Evolutionary conservation across 768 basidiomycete species (phyloP).

Genomic region (Kwoniella pini): DNA sequence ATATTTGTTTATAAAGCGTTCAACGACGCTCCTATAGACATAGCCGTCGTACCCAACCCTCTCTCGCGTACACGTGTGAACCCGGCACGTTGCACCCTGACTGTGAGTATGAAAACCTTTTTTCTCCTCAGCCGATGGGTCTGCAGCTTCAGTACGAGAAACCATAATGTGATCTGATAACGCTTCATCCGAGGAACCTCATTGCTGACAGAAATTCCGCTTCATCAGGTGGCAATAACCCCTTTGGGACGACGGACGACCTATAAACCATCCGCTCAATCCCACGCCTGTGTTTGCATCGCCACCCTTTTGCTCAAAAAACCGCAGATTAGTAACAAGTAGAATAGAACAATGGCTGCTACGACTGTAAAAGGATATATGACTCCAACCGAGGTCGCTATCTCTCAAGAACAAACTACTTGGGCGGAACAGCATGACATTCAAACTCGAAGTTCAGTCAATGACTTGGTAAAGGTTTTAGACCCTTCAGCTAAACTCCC

Average conservation of each 20-base stretch:
- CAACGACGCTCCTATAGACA: conserved; percentile 6
- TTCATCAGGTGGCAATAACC: conserved; percentile 16
- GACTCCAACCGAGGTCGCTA: conserved; percentile 10
- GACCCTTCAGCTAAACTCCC: conserved; percentile 30
- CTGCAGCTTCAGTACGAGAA: neutral
- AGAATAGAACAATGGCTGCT: conserved; percentile 11
- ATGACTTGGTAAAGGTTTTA: conserved; percentile 40
- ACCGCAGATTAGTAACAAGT: neutral
- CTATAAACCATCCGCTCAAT: conserved; percentile 12
- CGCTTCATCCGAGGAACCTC: neutral
- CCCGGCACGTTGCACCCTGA: conserved; percentile 38
- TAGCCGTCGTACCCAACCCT: conserved; percentile 42
- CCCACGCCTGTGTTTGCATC: neutral
- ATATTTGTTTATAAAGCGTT: conserved; percentile 13
- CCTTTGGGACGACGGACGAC: conserved; percentile 25
- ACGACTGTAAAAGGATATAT: conserved; percentile 17
- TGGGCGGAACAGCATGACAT: conserved; percentile 16
- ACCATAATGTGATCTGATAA: neutral
- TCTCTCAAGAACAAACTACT: conserved; percentile 10
- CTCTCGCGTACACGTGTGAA: conserved; percentile 41
- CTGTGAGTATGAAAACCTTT: conserved; percentile 26
- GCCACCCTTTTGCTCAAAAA: neutral
- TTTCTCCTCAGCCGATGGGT: no score
- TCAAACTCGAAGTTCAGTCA: conserved; percentile 7
- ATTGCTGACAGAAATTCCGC: neutral